Evolutionary conservation across 805 yeast species (phyloP).

Genomic region (Wickerhamiella sergipiensis): DNA sequence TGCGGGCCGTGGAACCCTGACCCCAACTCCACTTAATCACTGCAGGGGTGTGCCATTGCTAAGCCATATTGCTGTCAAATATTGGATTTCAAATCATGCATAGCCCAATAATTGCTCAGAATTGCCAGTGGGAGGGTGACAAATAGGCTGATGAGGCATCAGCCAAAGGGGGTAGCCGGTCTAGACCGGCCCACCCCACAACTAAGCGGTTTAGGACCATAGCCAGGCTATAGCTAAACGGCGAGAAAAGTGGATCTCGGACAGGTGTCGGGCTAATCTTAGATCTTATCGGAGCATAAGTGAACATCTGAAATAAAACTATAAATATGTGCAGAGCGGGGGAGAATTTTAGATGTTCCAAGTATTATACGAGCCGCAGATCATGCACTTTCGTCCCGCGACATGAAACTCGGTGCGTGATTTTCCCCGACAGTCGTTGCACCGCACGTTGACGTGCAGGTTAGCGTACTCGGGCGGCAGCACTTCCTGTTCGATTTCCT

Average conservation of each 20-base stretch:
- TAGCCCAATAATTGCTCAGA: no score
- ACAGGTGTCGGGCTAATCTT: no score
- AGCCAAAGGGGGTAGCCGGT: no score
- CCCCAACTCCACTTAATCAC: background rate
- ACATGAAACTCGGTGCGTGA: conserved; percentile 66
- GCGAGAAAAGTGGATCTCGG: no score
- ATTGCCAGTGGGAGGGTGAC: background rate
- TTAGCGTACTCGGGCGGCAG: conserved; percentile 66
- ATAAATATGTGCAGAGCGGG: no score
- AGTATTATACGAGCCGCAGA: conserved; percentile 80
- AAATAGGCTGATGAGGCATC: no score
- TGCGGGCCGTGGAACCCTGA: background rate
- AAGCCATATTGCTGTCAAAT: background rate
- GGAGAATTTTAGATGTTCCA: conserved; percentile 7
- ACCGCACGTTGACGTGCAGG: conserved; percentile 61
- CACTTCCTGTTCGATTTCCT: conserved; percentile 61
- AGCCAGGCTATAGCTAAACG: no score
- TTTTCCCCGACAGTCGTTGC: conserved; percentile 76
- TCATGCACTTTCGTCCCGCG: conserved; percentile 75
- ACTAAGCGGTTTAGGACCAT: no score
- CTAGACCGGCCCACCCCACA: no score
- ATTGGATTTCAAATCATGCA: background rate
- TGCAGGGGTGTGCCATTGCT: background rate
- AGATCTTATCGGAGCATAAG: no score
- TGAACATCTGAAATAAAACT: no score